Evolutionary conservation across 2,329 filamentous ascomycete species (phyloP), one percentile per base, ranked within the genome.

Genomic region (Claviceps maximensis): DNA sequence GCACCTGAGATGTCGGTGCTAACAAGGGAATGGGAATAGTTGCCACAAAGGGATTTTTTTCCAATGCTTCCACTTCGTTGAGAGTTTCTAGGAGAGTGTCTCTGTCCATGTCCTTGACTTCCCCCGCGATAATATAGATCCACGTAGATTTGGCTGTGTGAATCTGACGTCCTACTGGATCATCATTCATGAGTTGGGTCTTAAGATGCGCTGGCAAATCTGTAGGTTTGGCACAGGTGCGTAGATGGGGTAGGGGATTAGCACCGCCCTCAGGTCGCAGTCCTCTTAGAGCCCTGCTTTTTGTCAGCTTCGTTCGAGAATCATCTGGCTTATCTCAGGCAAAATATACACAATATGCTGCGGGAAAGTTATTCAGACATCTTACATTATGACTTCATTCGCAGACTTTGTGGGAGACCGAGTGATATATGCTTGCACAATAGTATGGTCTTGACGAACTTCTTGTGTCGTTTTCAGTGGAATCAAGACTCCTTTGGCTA

Each of bases 1-100:
- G 86, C 41, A 84, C 75, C 59, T 84, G 79, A 3, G 86, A 90
- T 5, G 84, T 89, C 2, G 88, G 88, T 25, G 87, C 77, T 46
- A 88, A 71, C 27, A 84, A 72, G 7, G 88, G 88, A 13, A 93
- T 83, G 0, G 81, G 78, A 52, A 88, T 79, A 52, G 74, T 76
- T 51, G 77, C 74, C 50, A 89, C 69, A 60, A 80, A 80, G 47
- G 80, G 70, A 47, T 75, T 71, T 49, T 73, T 69, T 53, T 76
- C 73, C 59, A 78, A 67, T 25, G 72, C 75, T 56, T 80, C 74
- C 47, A 80, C 65, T 23, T 66, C 61, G 36, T 72, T 70, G 54
- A 83, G 63, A 12, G 68, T 67, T 47, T 68, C 62, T 40, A 71
- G 57, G 27, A 88, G 68, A 54, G 82, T 75, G 41, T 78, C 69